Evolutionary conservation across 129 eudicot species (phyloP).

Genomic region (Saposhnikovia divaricata): DNA sequence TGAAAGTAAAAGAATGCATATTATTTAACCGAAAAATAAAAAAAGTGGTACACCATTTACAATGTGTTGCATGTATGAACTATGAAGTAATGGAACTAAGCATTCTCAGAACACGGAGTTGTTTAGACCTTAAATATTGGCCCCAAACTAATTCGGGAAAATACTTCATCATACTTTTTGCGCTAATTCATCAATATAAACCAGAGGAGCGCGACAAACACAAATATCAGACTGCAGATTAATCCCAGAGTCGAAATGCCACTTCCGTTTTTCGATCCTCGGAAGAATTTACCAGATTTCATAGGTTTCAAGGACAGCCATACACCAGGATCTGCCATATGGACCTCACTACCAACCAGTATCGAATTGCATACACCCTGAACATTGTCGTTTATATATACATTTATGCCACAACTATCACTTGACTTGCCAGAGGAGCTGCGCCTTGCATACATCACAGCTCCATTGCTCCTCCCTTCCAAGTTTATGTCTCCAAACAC

Average conservation of each 20-base stretch:
- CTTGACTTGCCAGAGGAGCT: not conserved
- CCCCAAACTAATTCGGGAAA: no score
- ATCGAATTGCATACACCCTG: slow-evolving; percentile 24
- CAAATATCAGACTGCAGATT: not conserved
- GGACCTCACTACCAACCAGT: slow-evolving; percentile 21
- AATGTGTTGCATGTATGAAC: not conserved
- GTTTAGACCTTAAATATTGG: not conserved
- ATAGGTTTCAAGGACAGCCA: slow-evolving; percentile 14
- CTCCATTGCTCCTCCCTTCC: slow-evolving; percentile 7
- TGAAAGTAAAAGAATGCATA: no score
- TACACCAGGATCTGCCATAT: slow-evolving; percentile 28
- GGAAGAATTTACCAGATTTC: not conserved
- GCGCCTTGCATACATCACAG: not conserved
- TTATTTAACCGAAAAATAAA: no score
- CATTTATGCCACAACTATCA: slow-evolving; percentile 15
- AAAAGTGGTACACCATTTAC: not conserved
- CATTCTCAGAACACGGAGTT: not conserved
- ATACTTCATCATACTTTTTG: not conserved
- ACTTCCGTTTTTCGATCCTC: not conserved
- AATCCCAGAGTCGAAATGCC: not conserved
- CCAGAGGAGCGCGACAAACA: not conserved
- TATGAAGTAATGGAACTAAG: not conserved
- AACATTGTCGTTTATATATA: slow-evolving; percentile 23
- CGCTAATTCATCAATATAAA: not conserved
- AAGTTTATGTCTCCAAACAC: not conserved